phyloP scores from a whole-genome alignment of 208 protist genomes.

The Trypanosoma cruzi region DNA sequence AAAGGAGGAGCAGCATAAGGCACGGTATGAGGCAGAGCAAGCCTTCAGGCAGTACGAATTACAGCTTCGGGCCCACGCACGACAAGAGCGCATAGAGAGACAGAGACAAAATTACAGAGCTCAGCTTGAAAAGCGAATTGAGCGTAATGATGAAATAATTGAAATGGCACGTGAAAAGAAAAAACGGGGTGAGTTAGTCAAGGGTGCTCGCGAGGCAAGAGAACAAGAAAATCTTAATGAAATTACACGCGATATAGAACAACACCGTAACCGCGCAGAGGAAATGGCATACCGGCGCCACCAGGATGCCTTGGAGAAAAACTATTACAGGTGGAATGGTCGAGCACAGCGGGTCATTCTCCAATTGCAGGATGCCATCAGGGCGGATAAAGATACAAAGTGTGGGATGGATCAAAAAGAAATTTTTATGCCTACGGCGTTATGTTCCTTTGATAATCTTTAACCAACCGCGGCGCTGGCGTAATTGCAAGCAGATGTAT shows the following conservation, averaged over 20 bases:
- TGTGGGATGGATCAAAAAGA: conserved; percentile 2
- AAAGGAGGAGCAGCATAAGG: conserved; percentile 49
- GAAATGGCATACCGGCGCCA: conserved; percentile 37
- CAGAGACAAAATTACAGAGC: conserved; percentile 49
- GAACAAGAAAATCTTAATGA: conserved; percentile 28
- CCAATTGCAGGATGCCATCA: conserved; percentile 46
- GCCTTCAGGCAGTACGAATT: conserved; percentile 52
- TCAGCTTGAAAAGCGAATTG: conserved; percentile 53
- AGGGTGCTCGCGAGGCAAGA: conserved; percentile 39
- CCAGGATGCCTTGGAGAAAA: conserved; percentile 49
- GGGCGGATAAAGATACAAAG: conserved; percentile 19
- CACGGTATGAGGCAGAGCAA: conserved; percentile 58
- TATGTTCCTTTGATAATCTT: not conserved
- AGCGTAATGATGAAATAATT: conserved; percentile 60
- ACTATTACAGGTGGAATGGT: conserved; percentile 81
- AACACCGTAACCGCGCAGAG: conserved; percentile 55
- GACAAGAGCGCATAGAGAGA: conserved; percentile 34
- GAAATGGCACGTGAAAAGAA: conserved; percentile 56
- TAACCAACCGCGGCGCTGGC: not conserved
- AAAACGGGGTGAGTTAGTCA: conserved; percentile 36
- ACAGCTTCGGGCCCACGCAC: conserved; percentile 37
- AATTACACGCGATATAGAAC: conserved; percentile 43
- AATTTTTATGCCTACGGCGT: not conserved
- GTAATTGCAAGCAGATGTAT: not conserved
- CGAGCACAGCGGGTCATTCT: conserved; percentile 72